Percentiles rank a stretch among this genome's conserved stretches.
Evolutionary conservation across 2,329 filamentous ascomycete species (phyloP).

Genomic region (Apiospora hydei): DNA sequence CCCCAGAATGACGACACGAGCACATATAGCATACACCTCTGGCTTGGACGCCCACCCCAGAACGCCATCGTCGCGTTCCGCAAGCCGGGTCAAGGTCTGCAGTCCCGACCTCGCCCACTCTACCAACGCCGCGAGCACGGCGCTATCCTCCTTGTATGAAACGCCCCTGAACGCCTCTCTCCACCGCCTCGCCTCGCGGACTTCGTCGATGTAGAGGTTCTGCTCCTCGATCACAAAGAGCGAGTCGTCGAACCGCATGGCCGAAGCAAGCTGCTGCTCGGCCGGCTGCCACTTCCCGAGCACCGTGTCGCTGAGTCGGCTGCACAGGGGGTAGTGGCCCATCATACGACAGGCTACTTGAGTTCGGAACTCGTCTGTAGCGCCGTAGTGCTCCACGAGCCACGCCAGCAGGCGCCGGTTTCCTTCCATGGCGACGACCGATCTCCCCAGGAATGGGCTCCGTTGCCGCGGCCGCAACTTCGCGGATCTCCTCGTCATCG

Average conservation of each 20-base stretch:
- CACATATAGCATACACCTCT: slow-evolving; percentile 69
- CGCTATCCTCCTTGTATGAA: slow-evolving; percentile 29
- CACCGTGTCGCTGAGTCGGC: slow-evolving; percentile 28
- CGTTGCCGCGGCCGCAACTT: slow-evolving; percentile 63
- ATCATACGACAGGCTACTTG: slow-evolving; percentile 53
- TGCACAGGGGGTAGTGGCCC: slow-evolving; percentile 40
- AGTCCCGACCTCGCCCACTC: slow-evolving; percentile 62
- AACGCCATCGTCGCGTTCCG: slow-evolving; percentile 61
- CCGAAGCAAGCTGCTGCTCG: slow-evolving; percentile 49
- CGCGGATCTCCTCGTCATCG: slow-evolving; percentile 89
- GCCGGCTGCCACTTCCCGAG: slow-evolving; percentile 40
- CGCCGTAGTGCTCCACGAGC: slow-evolving; percentile 48
- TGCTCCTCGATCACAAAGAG: slow-evolving; percentile 92
- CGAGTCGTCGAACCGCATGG: slow-evolving; percentile 65
- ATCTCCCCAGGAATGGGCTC: slow-evolving; percentile 51
- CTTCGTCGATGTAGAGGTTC: slow-evolving; percentile 90
- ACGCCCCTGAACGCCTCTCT: slow-evolving; percentile 51
- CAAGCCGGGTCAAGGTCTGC: slow-evolving; percentile 45
- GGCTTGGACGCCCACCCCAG: slow-evolving; percentile 77
- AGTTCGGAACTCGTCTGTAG: slow-evolving; percentile 45
- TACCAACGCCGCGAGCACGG: slow-evolving; percentile 39
- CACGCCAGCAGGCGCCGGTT: slow-evolving; percentile 53
- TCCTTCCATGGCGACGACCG: slow-evolving; percentile 56
- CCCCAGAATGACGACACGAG: slow-evolving; percentile 52
- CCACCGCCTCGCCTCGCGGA: slow-evolving; percentile 78